Base-by-base conservation (phyloP, 2,329 filamentous ascomycete species). In the Apiospora sp. region DNA sequence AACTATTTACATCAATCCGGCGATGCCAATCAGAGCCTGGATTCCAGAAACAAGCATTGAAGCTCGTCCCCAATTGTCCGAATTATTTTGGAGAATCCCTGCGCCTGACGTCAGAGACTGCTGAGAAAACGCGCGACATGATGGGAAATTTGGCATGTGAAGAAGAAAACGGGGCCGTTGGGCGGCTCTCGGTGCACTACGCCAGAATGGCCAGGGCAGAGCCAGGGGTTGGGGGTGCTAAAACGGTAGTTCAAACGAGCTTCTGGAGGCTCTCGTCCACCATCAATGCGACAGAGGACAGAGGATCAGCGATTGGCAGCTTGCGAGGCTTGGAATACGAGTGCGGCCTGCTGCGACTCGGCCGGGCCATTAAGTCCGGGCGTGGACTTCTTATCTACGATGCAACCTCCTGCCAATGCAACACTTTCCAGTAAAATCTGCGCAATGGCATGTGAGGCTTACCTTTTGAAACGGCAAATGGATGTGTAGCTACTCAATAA, bases 61-160 rank as follows among this genome's bases (percentile, higher is more conserved):
- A 64, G 58, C 58, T 64, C 34, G 34, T 14, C 30, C 19, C 16
- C 10, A 37, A 41, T 19, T 14, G 34, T 1, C 58, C 19, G 30
- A 37, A 34, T 24, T 41, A 64, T 64, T 64, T 64, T 14, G 58
- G 58, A 22, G 34, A 12, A 64, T 41, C 58, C 58, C 58, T 64
- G 58, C 30, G 34, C 34, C 30, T 64, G 58, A 64, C 58, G 58
- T 64, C 58, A 64, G 58, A 41, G 58, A 41, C 34, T n/a, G 58
- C 30, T 41, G 13, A 64, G 19, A 10, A 10, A n/a, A 10, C 6
- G 19, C 54, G 54, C 58, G 19, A 19, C 30, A 41, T 2, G 41
- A 13, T 22, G 8, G 22, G 19, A 10, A 34, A 10, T 13, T 64
- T 64, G 22, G 22, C 58, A 64, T 64, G 58, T 64, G 58, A 64